Conservation (phyloP, 192 early-diverging fungal genomes). For the Rhizophagus prolifer region DNA sequence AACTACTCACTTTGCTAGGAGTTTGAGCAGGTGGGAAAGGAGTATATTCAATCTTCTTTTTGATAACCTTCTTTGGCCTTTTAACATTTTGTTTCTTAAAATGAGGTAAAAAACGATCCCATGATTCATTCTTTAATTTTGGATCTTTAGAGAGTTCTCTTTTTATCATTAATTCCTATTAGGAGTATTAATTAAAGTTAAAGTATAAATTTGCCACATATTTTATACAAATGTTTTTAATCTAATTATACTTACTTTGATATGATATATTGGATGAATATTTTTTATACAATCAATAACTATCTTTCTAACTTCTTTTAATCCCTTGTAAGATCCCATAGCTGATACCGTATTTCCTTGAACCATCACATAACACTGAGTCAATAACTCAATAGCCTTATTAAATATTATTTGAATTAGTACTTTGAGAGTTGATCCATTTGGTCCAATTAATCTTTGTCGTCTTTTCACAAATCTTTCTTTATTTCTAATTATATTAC, state of each 20-base stretch:
- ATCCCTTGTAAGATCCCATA: constrained; percentile 89
- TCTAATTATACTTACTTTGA: constrained; percentile 60
- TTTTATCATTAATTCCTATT: constrained; percentile 95
- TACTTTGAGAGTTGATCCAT: constrained; percentile 90
- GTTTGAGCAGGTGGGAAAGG: constrained; percentile 87
- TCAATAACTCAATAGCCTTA: constrained; percentile 92
- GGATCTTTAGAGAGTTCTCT: constrained; percentile 96
- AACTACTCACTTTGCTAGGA: constrained; percentile 60
- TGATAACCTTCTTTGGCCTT: constrained; percentile 41
- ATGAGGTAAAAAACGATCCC: constrained; percentile 96
- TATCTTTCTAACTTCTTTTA: constrained; percentile 86
- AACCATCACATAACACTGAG: constrained; percentile 95
- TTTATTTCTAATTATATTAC: constrained; percentile 92
- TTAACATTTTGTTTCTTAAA: constrained; percentile 92
- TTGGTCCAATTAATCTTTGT: constrained; percentile 92
- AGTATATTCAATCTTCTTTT: constrained; percentile 81
- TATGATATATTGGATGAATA: constrained; percentile 98
- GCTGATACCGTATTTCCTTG: constrained; percentile 95
- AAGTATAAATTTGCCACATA: neutral
- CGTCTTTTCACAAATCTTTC: constrained; percentile 97
- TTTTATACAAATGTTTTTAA: no score
- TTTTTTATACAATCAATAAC: constrained; percentile 98
- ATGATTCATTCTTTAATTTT: constrained; percentile 87
- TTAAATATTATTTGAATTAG: constrained; percentile 10
- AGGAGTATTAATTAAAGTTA: neutral